Base-by-base conservation (phyloP, 306 rosid species). In the Leucaena leucocephala region DNA sequence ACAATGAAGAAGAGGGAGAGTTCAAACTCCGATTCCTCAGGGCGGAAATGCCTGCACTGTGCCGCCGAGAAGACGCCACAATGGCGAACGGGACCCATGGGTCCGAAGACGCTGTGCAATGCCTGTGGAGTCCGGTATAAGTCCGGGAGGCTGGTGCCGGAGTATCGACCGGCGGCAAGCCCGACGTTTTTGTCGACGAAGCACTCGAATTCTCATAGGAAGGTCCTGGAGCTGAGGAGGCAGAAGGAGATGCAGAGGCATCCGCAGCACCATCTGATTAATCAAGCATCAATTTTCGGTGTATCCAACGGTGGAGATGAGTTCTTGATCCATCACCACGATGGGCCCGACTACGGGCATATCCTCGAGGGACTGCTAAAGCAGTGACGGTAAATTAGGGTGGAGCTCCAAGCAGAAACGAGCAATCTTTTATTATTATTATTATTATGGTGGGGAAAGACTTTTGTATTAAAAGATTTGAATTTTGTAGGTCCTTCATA, bases 31-130 rank as follows among this genome's bases (percentile, higher is more conserved):
- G 92, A 84, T 55, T 82, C 89, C 33, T 35, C 89, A 0, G 91
- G 90, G 1, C 50, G 96, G 68, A 88, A 85, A 70, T 91, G 96
- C 59, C 83, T 88, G 2, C 96, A 91, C 70, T 91, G 96, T 39
- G 93, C 86, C 0, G 68, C 92, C 4, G 96, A 91, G 68, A 91
- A 91, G 83, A 91, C 96, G 16, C 96, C 96, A 16, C 96, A 91
- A n/a, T 91, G 95, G 95, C 72, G 95, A 5, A 91, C 95, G 0
- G 95, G 95, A 4, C 95, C 95, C 0, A 81, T 88, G 92, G 95
- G 95, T 11, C 92, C 95, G 27, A 91, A 91, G 66, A 91, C 95
- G 0, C 85, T 91, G 0, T 90, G 95, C 77, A 90, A 90, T 35
- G 95, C 95, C 3, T 90, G 95, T 4, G 95, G 95, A 3, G 95